Conservation (phyloP, 2,329 filamentous ascomycete genomes). For the Periconia sp. region DNA sequence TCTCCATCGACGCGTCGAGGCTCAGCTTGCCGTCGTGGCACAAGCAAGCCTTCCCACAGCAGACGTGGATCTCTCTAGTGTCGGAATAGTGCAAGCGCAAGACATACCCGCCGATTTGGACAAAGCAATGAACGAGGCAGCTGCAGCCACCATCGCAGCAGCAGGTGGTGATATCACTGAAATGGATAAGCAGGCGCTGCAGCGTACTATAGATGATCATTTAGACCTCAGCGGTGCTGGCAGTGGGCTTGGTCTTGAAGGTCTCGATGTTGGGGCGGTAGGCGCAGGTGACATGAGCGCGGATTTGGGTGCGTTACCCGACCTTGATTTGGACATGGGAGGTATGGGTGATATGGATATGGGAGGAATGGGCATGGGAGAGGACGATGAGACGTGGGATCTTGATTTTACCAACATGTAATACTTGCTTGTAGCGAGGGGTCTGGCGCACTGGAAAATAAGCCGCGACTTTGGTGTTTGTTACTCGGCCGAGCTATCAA, state of each 20-base stretch:
- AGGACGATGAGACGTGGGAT: slow-evolving; percentile 46
- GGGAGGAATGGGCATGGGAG: slow-evolving; percentile 36
- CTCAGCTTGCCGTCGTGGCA: slow-evolving; percentile 57
- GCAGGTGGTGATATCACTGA: slow-evolving; percentile 28
- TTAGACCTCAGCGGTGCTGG: slow-evolving; percentile 30
- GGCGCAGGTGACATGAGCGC: slow-evolving; percentile 26
- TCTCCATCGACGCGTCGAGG: slow-evolving; percentile 68
- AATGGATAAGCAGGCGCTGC: slow-evolving; percentile 41
- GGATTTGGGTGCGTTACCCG: slow-evolving; percentile 32
- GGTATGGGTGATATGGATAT: slow-evolving; percentile 38
- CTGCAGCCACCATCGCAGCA: slow-evolving; percentile 37
- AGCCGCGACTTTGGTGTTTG: too few species aligned
- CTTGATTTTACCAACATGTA: slow-evolving; percentile 49
- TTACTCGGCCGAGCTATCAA: too few species aligned
- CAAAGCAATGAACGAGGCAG: slow-evolving; percentile 44
- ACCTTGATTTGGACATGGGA: slow-evolving; percentile 35
- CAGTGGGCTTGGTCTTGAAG: slow-evolving; percentile 34
- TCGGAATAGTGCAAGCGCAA: slow-evolving; percentile 35
- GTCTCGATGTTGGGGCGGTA: slow-evolving; percentile 31
- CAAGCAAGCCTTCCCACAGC: slow-evolving; percentile 31
- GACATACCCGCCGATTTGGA: slow-evolving; percentile 38
- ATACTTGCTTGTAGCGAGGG: slow-evolving; percentile 22
- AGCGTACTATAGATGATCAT: slow-evolving; percentile 37
- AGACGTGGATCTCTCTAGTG: slow-evolving; percentile 33
- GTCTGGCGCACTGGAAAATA: too few species aligned